Base-by-base conservation (phyloP, 2,329 filamentous ascomycete species). In the Penicillium concentricum region DNA sequence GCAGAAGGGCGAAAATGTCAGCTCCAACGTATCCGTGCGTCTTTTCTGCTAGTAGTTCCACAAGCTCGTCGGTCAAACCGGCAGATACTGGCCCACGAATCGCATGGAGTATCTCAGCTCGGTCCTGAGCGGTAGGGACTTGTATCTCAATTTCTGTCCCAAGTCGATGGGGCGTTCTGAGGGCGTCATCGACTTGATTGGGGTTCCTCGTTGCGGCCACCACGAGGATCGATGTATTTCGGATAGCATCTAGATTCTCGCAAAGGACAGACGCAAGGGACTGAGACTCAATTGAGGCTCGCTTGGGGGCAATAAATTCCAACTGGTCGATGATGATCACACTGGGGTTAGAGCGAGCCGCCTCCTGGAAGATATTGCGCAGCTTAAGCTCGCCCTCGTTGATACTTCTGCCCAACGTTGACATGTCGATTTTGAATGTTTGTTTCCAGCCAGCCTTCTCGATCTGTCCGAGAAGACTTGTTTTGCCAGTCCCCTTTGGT, bases 11-110 rank as follows among this genome's bases (percentile, higher is more conserved):
- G n/a, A 79, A 77, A 1, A 97, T 78, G 70, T 97, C 92, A 1
- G 84, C 82, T 5, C 89, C 89, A 32, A 91, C 95, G 72, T 91
- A 97, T 4, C 92, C 93, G 68, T 97, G 92, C 0, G 92, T 95
- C 54, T 86, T 84, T 59, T 89, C 84, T 41, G 88, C 88, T 42
- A 96, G 76, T 18, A 81, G 76, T 4, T 81, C 75, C 18, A 91
- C 75, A 10, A 85, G 76, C 1, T 75, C 74, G 3, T 87, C 79
- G 52, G 74, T 78, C 9, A 78, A 77, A 9, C 78, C 80, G 4
- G 79, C 67, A n/a, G 70, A 76, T 44, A 84, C 76, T 18, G 63
- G 58, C 56, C 69, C 75, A 44, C 75, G 70, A 57, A 89, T 78
- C 7, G 84, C 84, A 30, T 84, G 81, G 22, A 97, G 74, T 13